phyloP scores from a whole-genome alignment of 805 yeast species.

The Yarrowia alimentaria region DNA sequence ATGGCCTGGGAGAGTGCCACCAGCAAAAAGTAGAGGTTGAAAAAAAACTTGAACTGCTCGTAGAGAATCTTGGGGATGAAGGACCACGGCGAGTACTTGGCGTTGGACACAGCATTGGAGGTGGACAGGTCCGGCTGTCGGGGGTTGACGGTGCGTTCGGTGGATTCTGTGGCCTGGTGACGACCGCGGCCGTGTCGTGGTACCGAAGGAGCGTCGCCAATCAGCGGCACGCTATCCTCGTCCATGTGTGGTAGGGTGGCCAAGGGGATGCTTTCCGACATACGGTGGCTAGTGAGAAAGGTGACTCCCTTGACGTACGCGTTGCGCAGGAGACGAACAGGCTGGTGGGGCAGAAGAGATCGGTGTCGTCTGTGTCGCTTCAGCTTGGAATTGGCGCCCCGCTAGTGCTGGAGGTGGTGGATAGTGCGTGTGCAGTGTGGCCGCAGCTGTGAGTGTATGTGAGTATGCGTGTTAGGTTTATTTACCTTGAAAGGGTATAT shows the following conservation, averaged over 20 bases:
- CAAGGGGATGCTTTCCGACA: conserved; percentile 27
- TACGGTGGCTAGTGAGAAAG: conserved; percentile 16
- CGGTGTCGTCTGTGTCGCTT: conserved; percentile 15
- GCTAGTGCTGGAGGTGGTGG: not conserved
- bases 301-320: conserved; percentile 28
- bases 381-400: not conserved
- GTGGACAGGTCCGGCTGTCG: conserved; percentile 40
- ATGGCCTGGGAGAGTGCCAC: conserved; percentile 93
- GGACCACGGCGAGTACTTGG: conserved; percentile 84
- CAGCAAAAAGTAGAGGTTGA: conserved; percentile 83
- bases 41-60: conserved; percentile 96
- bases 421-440: no score
- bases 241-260: conserved; percentile 27
- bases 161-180: not conserved
- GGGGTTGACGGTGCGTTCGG: conserved; percentile 22
- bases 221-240: conserved; percentile 32
- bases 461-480: no score
- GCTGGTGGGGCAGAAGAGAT: conserved; percentile 20
- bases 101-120: conserved; percentile 84
- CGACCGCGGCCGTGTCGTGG: not conserved
- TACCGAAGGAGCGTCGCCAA: conserved; percentile 26
- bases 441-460: no score
- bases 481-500: no score
- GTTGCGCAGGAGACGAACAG: conserved; percentile 27
- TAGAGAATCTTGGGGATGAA: conserved; percentile 86